Evolutionary conservation across 768 basidiomycete genomes (phyloP), one percentile per base, ranked within the genome.

Genomic region (Sistotremastrum niveocremeum): DNA sequence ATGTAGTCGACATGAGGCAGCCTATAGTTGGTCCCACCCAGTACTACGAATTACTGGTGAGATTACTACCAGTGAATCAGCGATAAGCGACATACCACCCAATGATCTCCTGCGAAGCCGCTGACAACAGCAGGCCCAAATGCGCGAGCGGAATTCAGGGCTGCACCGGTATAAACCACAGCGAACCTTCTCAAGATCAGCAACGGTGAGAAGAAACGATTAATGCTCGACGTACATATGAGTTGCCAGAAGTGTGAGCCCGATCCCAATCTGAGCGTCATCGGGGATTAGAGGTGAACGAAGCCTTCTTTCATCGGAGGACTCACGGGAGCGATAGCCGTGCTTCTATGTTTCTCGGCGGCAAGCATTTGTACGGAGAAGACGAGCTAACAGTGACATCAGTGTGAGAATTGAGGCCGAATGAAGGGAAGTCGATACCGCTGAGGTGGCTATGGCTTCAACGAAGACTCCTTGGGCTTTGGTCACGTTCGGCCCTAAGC

Each of bases 11-110:
- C 6, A 85, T 65, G 7, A 85, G 56, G 4, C 78, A 69, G 32
- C 84, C 82, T 12, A 84, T 64, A 45, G 72, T 71, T 0, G 81
- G 81, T 36, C 84, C 82, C 6, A 82, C 61, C 81, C 80, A 81
- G 54, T 81, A 81, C 77, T 81, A 46, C 9, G 29, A 32, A 10
- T 10, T 10, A 28, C 31, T 41, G 37, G 30, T 30, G 7, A 35
- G 11, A 48, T 31, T 32, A 37, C 30, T 46, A 7, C 7, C 12
- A 3, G 43, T 20, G 20, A 37, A 36, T 2, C 9, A 2, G 33
- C 3, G n/a, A 28, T 29, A 12, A 31, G 30, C 6, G 35, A 64
- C 74, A 34, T 60, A 80, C 79, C 49, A 81, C 68, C 81, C 79
- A 83, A 37, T 82, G 81, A 20, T 58, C 50, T 40, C 31, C 34